phyloP scores from a whole-genome alignment of 768 basidiomycete genomes.

The Lyophyllum decastes region DNA sequence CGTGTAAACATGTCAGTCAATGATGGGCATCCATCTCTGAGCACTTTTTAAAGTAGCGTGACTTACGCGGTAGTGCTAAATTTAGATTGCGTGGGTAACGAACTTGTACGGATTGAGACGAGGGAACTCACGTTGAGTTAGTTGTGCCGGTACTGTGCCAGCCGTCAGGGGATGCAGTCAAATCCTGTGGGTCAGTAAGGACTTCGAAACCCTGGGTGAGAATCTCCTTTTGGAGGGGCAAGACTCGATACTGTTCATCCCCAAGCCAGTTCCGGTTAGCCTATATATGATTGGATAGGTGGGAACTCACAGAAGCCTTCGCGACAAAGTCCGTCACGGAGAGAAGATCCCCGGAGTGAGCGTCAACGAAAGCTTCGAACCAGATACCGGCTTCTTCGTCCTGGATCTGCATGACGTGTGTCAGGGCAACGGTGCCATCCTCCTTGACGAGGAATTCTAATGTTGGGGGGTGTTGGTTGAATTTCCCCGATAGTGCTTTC shows the following conservation, averaged over 20 bases:
- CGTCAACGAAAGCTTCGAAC: slow-evolving; percentile 62
- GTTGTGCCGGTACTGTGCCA: slow-evolving; percentile 30
- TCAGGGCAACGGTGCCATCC: slow-evolving; percentile 38
- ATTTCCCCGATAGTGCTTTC: slow-evolving; percentile 35
- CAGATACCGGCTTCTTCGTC: slow-evolving; percentile 40
- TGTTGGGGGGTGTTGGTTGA: slow-evolving; percentile 38
- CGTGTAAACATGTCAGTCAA: background rate
- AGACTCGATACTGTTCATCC: slow-evolving; percentile 47
- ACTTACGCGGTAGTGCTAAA: slow-evolving; percentile 15
- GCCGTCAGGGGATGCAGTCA: slow-evolving; percentile 47
- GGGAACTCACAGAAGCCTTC: slow-evolving; percentile 36
- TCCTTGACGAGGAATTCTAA: slow-evolving; percentile 42
- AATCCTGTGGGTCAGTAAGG: slow-evolving; percentile 49
- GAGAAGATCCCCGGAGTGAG: slow-evolving; percentile 49
- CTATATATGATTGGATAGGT: background rate
- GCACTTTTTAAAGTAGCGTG: background rate
- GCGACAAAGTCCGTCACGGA: slow-evolving; percentile 56
- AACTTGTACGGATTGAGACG: background rate
- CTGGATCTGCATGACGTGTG: slow-evolving; percentile 39
- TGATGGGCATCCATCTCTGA: background rate
- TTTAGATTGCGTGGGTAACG: background rate
- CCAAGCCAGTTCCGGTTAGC: background rate
- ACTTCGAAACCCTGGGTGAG: slow-evolving; percentile 41
- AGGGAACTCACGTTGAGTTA: slow-evolving; percentile 17
- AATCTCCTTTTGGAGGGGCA: slow-evolving; percentile 48